Evolutionary conservation across 2,329 filamentous ascomycete genomes (phyloP), one percentile per base, ranked within the genome.

Genomic region (Falciphora oryzae): DNA sequence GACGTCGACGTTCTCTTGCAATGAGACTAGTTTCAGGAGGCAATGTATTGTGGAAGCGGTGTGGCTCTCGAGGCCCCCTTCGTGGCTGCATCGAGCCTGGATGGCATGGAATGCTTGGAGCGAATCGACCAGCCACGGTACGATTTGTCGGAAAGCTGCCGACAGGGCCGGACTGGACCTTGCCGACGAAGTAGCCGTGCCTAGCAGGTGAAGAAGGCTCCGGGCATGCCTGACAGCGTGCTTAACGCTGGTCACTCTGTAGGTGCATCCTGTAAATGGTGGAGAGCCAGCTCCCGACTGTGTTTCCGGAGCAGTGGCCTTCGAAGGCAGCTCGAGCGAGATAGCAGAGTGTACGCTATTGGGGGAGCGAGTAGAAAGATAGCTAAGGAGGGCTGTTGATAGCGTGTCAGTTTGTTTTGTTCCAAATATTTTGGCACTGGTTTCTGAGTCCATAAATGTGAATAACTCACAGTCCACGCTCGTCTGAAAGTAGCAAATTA

Each of bases 41-140:
- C 71, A 74, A 57, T 77, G 73, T 4, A 83, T 70, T 2, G 79
- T 68, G 13, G 73, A 67, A 11, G 77, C 69, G 4, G 79, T 69
- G 27, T 74, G 73, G 53, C 68, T 70, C 22, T 71, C 71, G 64
- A 70, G 69, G 59, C 69, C 53, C 56, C 70, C 63, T 53, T 75
- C 73, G 74, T 79, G 78, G 67, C 73, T 72, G 73, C 44, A 53
- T 25, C 22, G 18, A 7, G 75, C 65, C 80, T 58, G 78, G 14
- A 75, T 70, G 27, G 75, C 70, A 62, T 78, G 75, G 35, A 84
- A 71, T 57, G 78, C 75, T 50, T 80, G 74, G 67, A 80, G 73
- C 8, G 76, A 76, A 69, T 86, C 83, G 65, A 84, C 72, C 16
- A 85, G 71, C 82, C 82, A 85, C 16, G 79, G 76, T 0, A 76